These are phyloP conservation scores for Alternaria atra DNA, from an alignment of 2,329 filamentous ascomycete genomes.

Conservation along the genomic window DNA sequence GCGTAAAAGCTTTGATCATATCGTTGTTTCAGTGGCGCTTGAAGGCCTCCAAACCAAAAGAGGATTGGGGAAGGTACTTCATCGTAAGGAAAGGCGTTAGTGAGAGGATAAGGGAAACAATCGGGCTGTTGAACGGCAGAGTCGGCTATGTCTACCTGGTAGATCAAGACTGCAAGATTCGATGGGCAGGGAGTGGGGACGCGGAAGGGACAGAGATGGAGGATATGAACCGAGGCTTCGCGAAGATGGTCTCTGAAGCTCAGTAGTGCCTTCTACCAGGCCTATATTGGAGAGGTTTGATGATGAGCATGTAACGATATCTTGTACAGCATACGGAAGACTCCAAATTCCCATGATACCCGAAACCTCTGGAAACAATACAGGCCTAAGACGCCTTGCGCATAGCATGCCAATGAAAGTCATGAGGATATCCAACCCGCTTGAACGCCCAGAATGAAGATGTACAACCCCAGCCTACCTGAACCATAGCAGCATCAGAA, in stretches of 20 bases:
- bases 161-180: conserved; percentile 85
- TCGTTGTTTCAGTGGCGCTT: conserved; percentile 62
- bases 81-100: conserved; percentile 66
- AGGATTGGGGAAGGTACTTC: conserved; percentile 67
- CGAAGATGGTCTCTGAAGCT: conserved; percentile 63
- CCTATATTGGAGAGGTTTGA: not conserved
- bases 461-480: conserved; percentile 31
- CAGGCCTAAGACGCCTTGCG: conserved; percentile 25
- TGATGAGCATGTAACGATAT: conserved; percentile 7
- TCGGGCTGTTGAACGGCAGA: conserved; percentile 82
- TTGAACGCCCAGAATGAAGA: conserved; percentile 29
- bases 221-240: conserved; percentile 71
- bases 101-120: conserved; percentile 65
- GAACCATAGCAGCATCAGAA: conserved; percentile 78
- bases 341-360: conserved; percentile 13
- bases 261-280: not conserved
- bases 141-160: conserved; percentile 94
- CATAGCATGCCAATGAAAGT: conserved; percentile 24
- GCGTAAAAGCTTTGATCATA: conserved; percentile 67
- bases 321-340: conserved; percentile 9
- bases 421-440: conserved; percentile 40
- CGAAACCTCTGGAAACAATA: conserved; percentile 22
- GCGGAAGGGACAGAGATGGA: conserved; percentile 72
- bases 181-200: conserved; percentile 88
- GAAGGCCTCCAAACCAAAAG: conserved; percentile 56